Percentiles rank a stretch among this genome's conserved stretches.
These are phyloP conservation scores for Ophiorrhiza pumila DNA, from an alignment of 257 asterid genomes.

Conservation along the genomic window DNA sequence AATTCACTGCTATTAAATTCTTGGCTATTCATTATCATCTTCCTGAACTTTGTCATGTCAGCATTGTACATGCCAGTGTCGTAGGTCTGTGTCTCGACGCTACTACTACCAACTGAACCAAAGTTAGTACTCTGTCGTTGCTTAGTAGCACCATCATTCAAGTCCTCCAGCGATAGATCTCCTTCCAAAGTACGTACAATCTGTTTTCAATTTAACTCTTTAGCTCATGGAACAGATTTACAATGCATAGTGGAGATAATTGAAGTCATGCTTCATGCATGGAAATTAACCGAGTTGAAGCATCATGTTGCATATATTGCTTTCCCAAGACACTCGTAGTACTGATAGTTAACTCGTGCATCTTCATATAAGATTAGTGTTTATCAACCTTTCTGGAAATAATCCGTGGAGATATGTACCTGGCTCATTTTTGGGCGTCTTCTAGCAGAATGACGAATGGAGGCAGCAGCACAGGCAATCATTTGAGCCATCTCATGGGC, in stretches of 20 bases:
- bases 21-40: constrained; percentile 57
- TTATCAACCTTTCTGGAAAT: not conserved
- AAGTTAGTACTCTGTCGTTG: constrained; percentile 26
- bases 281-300: too few relatives aligned
- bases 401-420: constrained; percentile 29
- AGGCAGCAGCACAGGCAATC: constrained; percentile 69
- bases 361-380: not conserved
- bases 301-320: too few relatives aligned
- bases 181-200: constrained; percentile 77
- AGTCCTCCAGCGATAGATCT: constrained; percentile 68
- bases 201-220: constrained; percentile 26
- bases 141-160: constrained; percentile 53
- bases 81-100: constrained; percentile 25
- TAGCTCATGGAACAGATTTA: not conserved
- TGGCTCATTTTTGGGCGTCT: constrained; percentile 96
- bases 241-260: too few relatives aligned
- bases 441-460: constrained; percentile 84
- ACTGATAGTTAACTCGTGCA: not conserved
- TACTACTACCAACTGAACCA: constrained; percentile 18
- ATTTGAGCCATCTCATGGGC: constrained; percentile 55
- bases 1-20: constrained; percentile 56
- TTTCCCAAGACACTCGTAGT: too few relatives aligned
- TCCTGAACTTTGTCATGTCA: constrained; percentile 73
- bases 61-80: constrained; percentile 81
- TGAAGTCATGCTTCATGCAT: too few relatives aligned